These are phyloP conservation scores for Ogataea neopini DNA, from an alignment of 805 yeast genomes.

Conservation along the genomic window DNA sequence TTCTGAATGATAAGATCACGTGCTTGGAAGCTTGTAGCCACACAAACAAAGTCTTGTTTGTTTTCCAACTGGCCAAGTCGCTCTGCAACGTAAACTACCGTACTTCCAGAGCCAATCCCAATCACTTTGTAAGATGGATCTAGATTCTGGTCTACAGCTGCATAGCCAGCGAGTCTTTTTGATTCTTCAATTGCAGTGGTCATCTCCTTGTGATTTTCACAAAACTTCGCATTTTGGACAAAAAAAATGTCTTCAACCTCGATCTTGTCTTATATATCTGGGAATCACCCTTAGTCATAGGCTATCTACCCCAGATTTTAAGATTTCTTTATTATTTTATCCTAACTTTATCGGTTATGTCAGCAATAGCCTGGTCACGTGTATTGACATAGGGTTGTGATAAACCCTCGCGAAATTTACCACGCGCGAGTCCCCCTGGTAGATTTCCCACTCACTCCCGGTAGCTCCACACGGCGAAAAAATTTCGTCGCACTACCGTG, in stretches of 20 bases:
- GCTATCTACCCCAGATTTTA: constrained; percentile 6
- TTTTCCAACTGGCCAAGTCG: constrained; percentile 71
- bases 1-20: constrained; percentile 79
- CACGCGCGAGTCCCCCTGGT: constrained; percentile 12
- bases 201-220: no score
- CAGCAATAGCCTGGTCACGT: neutral
- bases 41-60: constrained; percentile 64
- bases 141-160: constrained; percentile 87
- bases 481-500: constrained; percentile 6
- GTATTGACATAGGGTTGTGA: neutral
- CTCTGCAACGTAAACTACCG: constrained; percentile 94
- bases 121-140: constrained; percentile 70
- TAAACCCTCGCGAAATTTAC: constrained; percentile 4
- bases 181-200: constrained; percentile 60
- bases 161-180: constrained; percentile 83
- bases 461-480: neutral
- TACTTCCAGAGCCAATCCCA: constrained; percentile 96
- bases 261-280: neutral
- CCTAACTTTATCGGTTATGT: neutral
- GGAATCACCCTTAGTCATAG: neutral
- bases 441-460: neutral
- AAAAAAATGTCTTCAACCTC: no score
- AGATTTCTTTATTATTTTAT: neutral
- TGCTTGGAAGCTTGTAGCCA: constrained; percentile 96
- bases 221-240: no score